Evolutionary conservation across 1,284 basidiomycete species (phyloP).

Genomic region (Heterobasidion annosum): DNA sequence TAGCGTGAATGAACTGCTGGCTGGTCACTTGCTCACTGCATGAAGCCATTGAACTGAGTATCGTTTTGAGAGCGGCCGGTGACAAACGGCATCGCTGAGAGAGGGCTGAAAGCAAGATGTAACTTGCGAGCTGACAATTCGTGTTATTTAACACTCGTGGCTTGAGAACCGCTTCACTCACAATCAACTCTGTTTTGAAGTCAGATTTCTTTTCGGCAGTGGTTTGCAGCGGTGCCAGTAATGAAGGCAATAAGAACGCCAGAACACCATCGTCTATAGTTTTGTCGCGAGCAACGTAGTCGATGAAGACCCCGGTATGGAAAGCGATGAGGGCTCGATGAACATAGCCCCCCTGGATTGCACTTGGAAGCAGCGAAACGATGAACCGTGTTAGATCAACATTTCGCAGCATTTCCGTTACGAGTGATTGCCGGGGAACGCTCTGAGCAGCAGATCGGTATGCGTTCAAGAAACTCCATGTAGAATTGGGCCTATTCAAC

Average conservation of each 20-base stretch:
- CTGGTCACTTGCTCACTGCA: conserved; percentile 38
- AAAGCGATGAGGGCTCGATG: conserved; percentile 81
- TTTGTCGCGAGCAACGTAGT: conserved; percentile 58
- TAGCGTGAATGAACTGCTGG: conserved; percentile 47
- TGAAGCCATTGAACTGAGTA: conserved; percentile 45
- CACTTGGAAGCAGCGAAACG: conserved; percentile 50
- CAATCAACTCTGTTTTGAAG: conserved; percentile 40
- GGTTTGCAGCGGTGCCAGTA: conserved; percentile 46
- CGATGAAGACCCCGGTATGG: conserved; percentile 76
- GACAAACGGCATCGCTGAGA: conserved; percentile 55
- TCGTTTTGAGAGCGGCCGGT: conserved; percentile 43
- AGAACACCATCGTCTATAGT: conserved; percentile 53
- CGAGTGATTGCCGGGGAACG: conserved; percentile 58
- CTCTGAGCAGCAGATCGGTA: conserved; percentile 70
- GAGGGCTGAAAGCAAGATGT: conserved; percentile 59
- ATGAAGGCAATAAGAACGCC: conserved; percentile 52
- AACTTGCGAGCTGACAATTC: conserved; percentile 53
- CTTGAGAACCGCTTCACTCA: conserved; percentile 21
- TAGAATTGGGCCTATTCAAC: conserved; percentile 31
- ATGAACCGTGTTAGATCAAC: conserved; percentile 71
- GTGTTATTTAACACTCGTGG: neutral
- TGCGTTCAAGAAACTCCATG: conserved; percentile 63
- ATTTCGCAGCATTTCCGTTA: conserved; percentile 68
- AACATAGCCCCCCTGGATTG: conserved; percentile 40
- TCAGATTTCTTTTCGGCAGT: conserved; percentile 11